Base-by-base conservation (phyloP, 1,139 yeast species). In the Arxiozyma bovina region DNA sequence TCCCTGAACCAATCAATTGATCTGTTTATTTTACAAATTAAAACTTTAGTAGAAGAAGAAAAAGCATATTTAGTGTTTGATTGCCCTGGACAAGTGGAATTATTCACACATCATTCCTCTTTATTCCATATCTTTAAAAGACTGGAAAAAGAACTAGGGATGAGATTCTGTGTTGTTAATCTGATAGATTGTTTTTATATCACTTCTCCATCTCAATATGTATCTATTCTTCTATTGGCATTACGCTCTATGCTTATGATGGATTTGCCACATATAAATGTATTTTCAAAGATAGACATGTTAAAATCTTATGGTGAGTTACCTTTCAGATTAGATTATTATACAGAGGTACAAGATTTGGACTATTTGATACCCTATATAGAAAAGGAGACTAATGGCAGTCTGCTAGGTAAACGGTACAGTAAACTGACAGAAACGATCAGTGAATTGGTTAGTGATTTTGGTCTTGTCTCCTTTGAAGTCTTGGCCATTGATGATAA, bases 1-100 rank as follows among this genome's bases (percentile, higher is more conserved):
- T 77, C 82, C 40, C 73, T 83, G 48, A 81, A 78, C 55, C 72
- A 72, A 30, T 73, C 80, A 5, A 68, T 83, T 55, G 90, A 86
- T 43, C 75, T 77, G 53, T 82, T 93, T 63, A 71, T 87, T 6
- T 73, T 73, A 6, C 81, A 80, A 67, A 74, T 90, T 20, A 77
- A 78, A 53, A 73, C 76, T 48, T 72, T 91, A 21, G 80, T 85
- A 7, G 73, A 78, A 30, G 76, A 80, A 18, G 85, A 85, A 41
- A 76, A 77, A 20, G 79, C 83, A 52, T 94, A 93, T 65, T 70
- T 93, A 40, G 76, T 94, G 7, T 90, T 94, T 71, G 99, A 94
- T 70, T 93, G 98, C 70, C 99, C 99, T 1, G 99, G 98, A 0
- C 99, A 94, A 69, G 93, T 91, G 42, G 99, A 94, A 69, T 77